Percentiles rank a stretch among this genome's conserved stretches.
Evolutionary conservation across 2,329 filamentous ascomycete genomes (phyloP).

Genomic region (Pezicula radicicola): DNA sequence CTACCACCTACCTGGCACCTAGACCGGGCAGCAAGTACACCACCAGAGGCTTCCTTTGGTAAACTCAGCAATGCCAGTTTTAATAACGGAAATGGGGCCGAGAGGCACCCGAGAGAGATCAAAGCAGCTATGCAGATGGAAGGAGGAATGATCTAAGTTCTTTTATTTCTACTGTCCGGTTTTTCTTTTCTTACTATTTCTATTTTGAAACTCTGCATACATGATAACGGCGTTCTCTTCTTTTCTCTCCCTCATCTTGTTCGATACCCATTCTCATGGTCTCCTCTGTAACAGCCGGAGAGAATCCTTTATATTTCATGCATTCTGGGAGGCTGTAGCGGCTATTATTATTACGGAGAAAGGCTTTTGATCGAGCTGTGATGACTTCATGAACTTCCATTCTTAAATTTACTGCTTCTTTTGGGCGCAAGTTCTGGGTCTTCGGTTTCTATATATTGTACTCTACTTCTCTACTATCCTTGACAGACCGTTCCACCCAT

Average conservation of each 20-base stretch:
- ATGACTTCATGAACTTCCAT: constrained; percentile 15
- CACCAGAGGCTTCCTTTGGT: constrained; percentile 4
- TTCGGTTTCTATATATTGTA: constrained; percentile 3
- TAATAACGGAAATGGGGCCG: constrained; percentile 6
- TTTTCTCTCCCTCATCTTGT: constrained; percentile 9
- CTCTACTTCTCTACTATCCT: neutral
- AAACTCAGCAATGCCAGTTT: neutral
- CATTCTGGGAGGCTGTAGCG: constrained; percentile 1
- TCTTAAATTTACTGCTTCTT: neutral
- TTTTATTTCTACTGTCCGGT: neutral
- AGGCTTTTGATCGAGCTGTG: constrained; percentile 2
- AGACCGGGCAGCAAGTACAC: constrained; percentile 6
- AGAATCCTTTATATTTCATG: neutral
- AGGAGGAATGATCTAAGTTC: constrained; percentile 29
- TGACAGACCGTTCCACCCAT: neutral
- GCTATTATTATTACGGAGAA: neutral
- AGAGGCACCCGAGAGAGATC: constrained; percentile 29
- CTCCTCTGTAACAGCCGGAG: neutral
- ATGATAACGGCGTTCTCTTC: constrained; percentile 5
- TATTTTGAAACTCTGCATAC: neutral
- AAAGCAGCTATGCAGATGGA: constrained; percentile 25
- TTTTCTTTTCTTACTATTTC: neutral
- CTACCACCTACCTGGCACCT: constrained; percentile 18
- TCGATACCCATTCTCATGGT: constrained; percentile 9
- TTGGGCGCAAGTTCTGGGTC: neutral